A percentile compares a stretch with the other conserved stretches of the same genome.
phyloP scores from a whole-genome alignment of 805 yeast genomes.

The Ogataea ganodermae region DNA sequence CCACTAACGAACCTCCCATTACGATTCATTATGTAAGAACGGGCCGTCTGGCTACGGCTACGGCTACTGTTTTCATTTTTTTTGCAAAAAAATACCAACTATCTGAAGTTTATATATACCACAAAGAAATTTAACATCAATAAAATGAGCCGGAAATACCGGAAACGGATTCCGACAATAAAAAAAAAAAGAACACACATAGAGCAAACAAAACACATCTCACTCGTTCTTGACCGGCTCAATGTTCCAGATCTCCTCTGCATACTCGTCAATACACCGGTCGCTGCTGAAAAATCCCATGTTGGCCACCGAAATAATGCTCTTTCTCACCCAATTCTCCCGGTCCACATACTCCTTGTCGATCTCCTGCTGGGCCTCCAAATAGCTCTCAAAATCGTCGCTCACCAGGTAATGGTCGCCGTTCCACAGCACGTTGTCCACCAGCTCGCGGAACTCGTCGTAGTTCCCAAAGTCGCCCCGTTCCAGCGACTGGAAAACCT shows the following conservation, averaged over 20 bases:
- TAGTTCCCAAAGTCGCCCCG: constrained; percentile 69
- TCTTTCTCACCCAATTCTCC: constrained; percentile 74
- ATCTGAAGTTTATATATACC: too few species aligned
- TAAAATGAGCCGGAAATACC: too few species aligned
- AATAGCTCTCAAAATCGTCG: constrained; percentile 86
- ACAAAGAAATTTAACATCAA: too few species aligned
- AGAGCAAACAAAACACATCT: background rate
- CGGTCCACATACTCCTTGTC: constrained; percentile 67
- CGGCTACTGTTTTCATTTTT: too few species aligned
- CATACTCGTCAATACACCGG: constrained; percentile 88
- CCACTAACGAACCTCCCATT: background rate
- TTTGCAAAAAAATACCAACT: background rate
- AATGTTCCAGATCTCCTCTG: constrained; percentile 89
- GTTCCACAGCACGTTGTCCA: constrained; percentile 68
- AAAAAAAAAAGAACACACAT: too few species aligned
- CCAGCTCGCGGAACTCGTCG: constrained; percentile 63
- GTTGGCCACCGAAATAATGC: constrained; percentile 80
- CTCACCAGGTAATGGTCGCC: constrained; percentile 87
- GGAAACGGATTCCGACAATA: too few species aligned
- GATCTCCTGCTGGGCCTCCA: constrained; percentile 76
- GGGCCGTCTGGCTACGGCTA: too few species aligned
- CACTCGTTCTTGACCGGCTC: constrained; percentile 53
- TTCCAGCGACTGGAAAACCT: constrained; percentile 69
- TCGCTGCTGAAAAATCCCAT: constrained; percentile 93
- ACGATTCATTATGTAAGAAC: too few species aligned